Base-by-base conservation (phyloP, 495 filamentous ascomycete species). In the Cercophora sp. region DNA sequence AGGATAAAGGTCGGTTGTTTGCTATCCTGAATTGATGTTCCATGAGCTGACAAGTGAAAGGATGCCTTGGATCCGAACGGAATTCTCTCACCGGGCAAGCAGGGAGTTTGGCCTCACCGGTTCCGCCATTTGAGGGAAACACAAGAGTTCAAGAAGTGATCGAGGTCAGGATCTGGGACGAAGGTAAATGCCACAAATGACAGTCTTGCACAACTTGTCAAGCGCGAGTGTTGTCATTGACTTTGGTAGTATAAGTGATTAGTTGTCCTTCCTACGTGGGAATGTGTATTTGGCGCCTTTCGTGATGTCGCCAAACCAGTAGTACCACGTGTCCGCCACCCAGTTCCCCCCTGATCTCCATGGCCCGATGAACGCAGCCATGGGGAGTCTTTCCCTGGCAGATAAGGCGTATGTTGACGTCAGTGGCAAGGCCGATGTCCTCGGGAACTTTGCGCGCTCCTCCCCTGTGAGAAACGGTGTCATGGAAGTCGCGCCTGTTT, bases 1-100 rank as follows among this genome's bases (percentile, higher is more conserved):
- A 70, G 65, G 13, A 59, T 74, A 56, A 74, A 74, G 62, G 67
- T 72, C 0, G 45, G 52, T 50, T n/a, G 22, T 9, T 15, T 16
- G 8, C 10, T n/a, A 35, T 24, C n/a, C 11, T 2, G 5, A 24
- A 25, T 1, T 25, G 13, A 10, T 22, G 29, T 6, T 41, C n/a
- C 34, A 25, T 43, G 16, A 54, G 24, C 42, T 35, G 8, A 46
- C 20, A 5, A 8, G 2, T 32, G 8, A 19, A 19, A 67, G 67
- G 65, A 70, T 42, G 41, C 60, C 1, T 24, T 70, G 11, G 65
- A 68, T 36, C 65, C 63, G 6, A 65, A 68, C 2, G 65, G 67
- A 8, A 66, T 68, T 32, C 52, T 68, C 19, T 54, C 60, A 1
- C 65, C 67, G 0, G 67, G 67, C 25, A 70, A 70, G 56, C 60